A percentile compares a stretch with the other conserved stretches of the same genome.
Conservation (phyloP, 1,139 yeast species). For the Sugiyamaella xylanicola region DNA sequence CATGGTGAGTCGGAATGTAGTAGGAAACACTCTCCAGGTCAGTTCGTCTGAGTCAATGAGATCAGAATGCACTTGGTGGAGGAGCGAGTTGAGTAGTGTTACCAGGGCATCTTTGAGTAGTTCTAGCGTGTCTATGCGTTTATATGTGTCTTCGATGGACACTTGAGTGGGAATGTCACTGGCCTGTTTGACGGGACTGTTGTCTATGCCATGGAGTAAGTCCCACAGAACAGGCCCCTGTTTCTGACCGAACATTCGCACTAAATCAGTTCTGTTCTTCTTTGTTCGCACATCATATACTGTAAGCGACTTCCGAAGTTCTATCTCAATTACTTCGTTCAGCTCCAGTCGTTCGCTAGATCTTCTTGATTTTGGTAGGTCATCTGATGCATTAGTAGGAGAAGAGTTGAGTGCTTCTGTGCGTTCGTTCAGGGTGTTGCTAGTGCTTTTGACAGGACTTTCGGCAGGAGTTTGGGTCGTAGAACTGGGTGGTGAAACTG, state of each 20-base stretch:
- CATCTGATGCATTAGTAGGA: no score
- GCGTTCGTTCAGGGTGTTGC: no score
- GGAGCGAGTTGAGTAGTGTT: constrained; percentile 31
- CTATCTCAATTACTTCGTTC: background rate
- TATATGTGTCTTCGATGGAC: constrained; percentile 43
- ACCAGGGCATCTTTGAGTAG: constrained; percentile 28
- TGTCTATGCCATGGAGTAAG: constrained; percentile 38
- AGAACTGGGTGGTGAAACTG: background rate
- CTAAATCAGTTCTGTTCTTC: constrained; percentile 13
- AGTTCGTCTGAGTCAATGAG: constrained; percentile 28
- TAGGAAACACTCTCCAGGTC: constrained; percentile 32
- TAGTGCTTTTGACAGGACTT: no score
- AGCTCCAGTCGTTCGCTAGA: constrained; percentile 7
- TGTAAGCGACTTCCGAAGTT: constrained; percentile 5
- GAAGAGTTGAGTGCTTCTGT: no score
- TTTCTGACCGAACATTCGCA: constrained; percentile 22
- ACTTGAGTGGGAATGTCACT: constrained; percentile 38
- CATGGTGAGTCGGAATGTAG: constrained; percentile 28
- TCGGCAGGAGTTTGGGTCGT: background rate
- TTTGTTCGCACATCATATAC: constrained; percentile 18
- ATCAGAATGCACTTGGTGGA: constrained; percentile 33
- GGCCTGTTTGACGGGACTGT: constrained; percentile 30
- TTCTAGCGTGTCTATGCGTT: constrained; percentile 17
- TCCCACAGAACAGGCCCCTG: constrained; percentile 35
- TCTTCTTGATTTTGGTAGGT: no score